Evolutionary conservation across 2,329 filamentous ascomycete genomes (phyloP).

Genomic region (Colletotrichum aenigma): DNA sequence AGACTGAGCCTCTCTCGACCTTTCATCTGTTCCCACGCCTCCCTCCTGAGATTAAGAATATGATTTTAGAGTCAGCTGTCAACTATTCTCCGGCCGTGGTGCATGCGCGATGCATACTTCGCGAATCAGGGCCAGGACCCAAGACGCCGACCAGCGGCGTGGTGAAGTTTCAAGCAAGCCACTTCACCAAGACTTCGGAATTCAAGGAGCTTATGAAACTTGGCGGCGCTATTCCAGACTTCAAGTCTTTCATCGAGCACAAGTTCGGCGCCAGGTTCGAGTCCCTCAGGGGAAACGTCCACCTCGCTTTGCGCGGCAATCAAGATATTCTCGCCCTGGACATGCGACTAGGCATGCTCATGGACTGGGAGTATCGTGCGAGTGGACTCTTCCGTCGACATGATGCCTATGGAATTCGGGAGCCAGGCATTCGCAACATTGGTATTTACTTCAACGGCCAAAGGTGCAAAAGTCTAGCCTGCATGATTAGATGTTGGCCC

Average conservation of each 20-base stretch:
- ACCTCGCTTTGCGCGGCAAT: neutral
- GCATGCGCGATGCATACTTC: neutral
- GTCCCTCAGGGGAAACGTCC: neutral
- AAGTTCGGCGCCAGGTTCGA: neutral
- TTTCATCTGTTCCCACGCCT: neutral
- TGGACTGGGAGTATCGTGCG: neutral
- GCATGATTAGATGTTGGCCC: neutral
- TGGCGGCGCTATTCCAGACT: neutral
- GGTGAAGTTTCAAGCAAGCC: neutral
- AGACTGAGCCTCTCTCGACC: neutral
- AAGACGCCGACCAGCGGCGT: neutral
- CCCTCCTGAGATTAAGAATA: neutral
- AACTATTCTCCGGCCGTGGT: neutral
- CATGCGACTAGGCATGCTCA: neutral
- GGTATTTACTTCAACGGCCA: neutral
- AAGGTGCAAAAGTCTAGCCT: neutral
- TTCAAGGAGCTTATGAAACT: neutral
- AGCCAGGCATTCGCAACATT: neutral
- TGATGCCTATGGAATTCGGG: neutral
- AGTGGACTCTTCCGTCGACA: neutral
- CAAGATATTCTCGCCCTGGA: neutral
- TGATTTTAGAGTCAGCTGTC: neutral
- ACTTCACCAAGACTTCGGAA: neutral
- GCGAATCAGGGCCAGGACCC: neutral
- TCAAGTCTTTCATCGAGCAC: neutral